These are phyloP conservation scores for Petunia axillaris DNA, from an alignment of 257 asterid species.

Conservation along the genomic window DNA sequence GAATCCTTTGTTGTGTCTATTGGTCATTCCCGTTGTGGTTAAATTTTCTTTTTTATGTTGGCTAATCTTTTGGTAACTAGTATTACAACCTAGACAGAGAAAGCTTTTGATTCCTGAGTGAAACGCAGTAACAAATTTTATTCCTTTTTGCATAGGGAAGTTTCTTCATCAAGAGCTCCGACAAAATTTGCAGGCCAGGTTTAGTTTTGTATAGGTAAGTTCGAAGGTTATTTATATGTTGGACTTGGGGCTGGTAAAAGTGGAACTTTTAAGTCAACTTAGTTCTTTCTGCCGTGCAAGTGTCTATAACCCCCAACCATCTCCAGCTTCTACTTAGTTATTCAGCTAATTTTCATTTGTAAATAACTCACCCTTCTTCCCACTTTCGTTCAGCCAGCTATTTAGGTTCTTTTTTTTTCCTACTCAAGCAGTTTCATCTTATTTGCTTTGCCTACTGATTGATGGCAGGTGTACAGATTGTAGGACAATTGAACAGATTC, in stretches of 20 bases:
- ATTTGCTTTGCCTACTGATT: constrained; percentile 17
- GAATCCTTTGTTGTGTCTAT: background rate
- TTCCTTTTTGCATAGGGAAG: constrained; percentile 19
- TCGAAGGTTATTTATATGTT: background rate
- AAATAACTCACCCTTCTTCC: background rate
- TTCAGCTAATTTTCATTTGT: constrained; percentile 16
- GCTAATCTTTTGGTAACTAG: background rate
- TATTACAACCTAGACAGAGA: background rate
- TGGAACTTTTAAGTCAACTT: background rate
- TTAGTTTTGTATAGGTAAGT: constrained; percentile 24
- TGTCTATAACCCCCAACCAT: background rate
- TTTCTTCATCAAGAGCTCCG: constrained; percentile 20
- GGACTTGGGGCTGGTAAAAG: background rate
- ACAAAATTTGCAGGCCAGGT: constrained; percentile 17
- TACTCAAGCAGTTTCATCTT: constrained; percentile 7
- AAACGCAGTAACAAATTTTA: background rate
- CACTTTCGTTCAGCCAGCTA: background rate
- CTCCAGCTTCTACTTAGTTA: background rate
- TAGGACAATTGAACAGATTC: constrained; percentile 29
- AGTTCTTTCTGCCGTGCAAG: background rate
- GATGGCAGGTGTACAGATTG: constrained; percentile 63
- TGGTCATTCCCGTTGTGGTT: constrained; percentile 27
- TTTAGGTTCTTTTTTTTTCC: background rate
- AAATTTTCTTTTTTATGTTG: background rate
- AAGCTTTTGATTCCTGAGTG: background rate